Base-by-base conservation (phyloP, 495 filamentous ascomycete genomes). In the Penicillium antarcticum region DNA sequence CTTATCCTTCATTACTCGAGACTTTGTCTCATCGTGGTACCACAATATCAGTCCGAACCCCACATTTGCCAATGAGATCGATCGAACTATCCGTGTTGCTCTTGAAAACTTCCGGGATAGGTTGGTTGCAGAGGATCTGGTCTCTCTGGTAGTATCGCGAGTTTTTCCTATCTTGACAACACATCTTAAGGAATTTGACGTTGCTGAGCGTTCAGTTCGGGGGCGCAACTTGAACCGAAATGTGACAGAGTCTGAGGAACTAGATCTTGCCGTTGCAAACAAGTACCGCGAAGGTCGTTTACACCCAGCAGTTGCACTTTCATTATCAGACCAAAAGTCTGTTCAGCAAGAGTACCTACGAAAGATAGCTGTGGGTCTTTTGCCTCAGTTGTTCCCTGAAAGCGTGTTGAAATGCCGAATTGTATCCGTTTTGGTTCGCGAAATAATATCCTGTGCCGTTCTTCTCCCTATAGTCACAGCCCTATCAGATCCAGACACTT, bases 221-320 rank as follows among this genome's bases (percentile, higher is more conserved):
- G 95, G 95, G 19, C 87, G 85, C 57, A 85, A 95, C 64, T 71
- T 98, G 53, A 91, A 87, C 53, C 83, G 88, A 32, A 90, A 86
- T 64, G 84, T 99, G 26, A 99, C 95, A 9, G 95, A 99, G 68
- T 95, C 91, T 2, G 92, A 96, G 57, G 95, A 97, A 74, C 74
- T 99, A 52, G 88, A 97, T 69, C 75, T 95, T 55, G 94, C 94
- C 1, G 95, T 97, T 64, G 94, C 94, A 41, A 85, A 78, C 19
- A 97, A 95, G 70, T 99, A 92, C 67, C 84, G 80, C 38, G 86
- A 94, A 63, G 94, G 94, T 31, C 88, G 87, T 52, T 71, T 99
- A 49, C 95, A 99, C 64, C 82, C 89, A 17, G 95, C 94, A 11
- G 91, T 88, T n/a, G 87, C 84, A 5, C 67, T 96, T 52, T 80